phyloP scores from a whole-genome alignment of 495 filamentous ascomycete genomes.

The Penicillium waksmanii region DNA sequence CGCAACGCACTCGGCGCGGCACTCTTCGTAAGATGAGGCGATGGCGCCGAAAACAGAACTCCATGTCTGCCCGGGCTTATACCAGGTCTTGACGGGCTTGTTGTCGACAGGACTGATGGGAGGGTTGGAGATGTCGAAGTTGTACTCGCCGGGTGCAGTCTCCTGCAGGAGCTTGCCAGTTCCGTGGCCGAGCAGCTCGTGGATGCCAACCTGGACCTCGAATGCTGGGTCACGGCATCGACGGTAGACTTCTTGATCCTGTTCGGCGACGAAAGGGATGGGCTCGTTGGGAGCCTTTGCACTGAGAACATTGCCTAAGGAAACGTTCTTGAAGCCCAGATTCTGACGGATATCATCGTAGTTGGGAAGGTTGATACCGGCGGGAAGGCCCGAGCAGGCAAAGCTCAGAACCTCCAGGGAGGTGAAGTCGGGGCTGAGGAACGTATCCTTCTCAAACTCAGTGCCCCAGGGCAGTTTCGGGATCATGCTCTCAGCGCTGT shows the following conservation, averaged over 20 bases:
- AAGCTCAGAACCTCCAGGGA: constrained; percentile 77
- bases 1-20: constrained; percentile 83
- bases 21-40: constrained; percentile 86
- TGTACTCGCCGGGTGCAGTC: constrained; percentile 76
- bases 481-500: constrained; percentile 78
- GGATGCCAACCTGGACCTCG: constrained; percentile 93
- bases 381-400: constrained; percentile 80
- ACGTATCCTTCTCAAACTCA: constrained; percentile 94
- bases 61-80: constrained; percentile 95
- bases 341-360: constrained; percentile 94
- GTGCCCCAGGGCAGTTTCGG: constrained; percentile 84
- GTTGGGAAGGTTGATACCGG: constrained; percentile 81
- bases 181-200: constrained; percentile 94
- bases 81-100: constrained; percentile 81
- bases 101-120: constrained; percentile 78
- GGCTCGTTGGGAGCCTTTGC: constrained; percentile 89
- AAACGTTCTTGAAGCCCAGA: constrained; percentile 98
- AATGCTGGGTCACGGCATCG: constrained; percentile 83
- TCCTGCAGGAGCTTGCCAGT: constrained; percentile 95
- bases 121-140: constrained; percentile 81
- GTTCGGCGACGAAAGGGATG: constrained; percentile 80
- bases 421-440: constrained; percentile 93
- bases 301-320: constrained; percentile 83
- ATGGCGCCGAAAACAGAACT: constrained; percentile 86
- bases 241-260: constrained; percentile 76